Conservation (phyloP, 2,329 filamentous ascomycete genomes). For the Verticillium nubilum region DNA sequence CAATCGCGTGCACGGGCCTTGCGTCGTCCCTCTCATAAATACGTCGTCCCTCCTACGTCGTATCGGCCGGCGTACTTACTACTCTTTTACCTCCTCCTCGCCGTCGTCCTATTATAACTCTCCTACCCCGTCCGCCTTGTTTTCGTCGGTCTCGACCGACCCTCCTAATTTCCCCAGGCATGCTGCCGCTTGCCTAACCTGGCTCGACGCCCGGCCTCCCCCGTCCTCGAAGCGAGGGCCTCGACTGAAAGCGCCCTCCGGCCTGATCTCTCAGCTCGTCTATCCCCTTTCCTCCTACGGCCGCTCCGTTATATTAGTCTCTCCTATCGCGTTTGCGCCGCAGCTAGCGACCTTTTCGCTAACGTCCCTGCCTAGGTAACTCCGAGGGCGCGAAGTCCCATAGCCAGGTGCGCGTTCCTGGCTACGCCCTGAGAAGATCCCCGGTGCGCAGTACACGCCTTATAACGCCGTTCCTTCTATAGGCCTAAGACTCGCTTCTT, state of each 20-base stretch:
- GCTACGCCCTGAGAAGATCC: not conserved
- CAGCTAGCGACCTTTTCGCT: not conserved
- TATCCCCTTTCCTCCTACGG: not conserved
- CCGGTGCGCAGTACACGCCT: not conserved
- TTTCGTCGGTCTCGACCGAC: not conserved
- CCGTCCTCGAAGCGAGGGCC: not conserved
- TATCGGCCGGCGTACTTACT: not conserved
- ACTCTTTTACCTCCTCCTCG: not conserved
- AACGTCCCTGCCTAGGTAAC: not conserved
- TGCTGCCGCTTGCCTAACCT: not conserved
- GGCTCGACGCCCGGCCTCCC: not conserved
- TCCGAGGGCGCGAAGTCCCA: not conserved
- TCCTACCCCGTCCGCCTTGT: not conserved
- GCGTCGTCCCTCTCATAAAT: not conserved
- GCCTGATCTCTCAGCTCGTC: not conserved
- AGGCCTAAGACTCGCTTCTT: not conserved
- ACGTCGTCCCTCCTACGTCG: not conserved
- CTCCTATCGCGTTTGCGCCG: not conserved
- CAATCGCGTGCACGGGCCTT: not conserved
- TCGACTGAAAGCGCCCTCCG: not conserved
- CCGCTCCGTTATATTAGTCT: not conserved
- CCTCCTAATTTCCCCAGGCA: not conserved
- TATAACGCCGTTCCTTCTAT: not conserved
- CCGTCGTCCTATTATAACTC: not conserved
- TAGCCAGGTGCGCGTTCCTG: not conserved